Evolutionary conservation across 2,329 filamentous ascomycete species (phyloP).

Genomic region (Chaetomium olivaceum): DNA sequence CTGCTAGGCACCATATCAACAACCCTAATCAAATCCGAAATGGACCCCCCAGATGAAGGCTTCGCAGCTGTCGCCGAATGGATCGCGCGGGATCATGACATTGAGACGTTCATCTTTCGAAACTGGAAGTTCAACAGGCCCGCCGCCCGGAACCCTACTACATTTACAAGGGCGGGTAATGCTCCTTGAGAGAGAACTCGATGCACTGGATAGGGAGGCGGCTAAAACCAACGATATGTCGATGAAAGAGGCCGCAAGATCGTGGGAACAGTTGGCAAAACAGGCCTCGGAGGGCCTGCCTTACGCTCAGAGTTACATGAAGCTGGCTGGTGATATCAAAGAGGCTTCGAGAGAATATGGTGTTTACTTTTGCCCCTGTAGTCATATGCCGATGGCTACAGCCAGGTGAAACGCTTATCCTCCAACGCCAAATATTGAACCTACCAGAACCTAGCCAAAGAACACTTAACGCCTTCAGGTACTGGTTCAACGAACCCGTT

Average conservation of each 20-base stretch:
- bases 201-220: conserved; percentile 1
- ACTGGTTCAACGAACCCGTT: conserved; percentile 1
- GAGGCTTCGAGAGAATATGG: neutral
- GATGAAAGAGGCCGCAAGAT: neutral
- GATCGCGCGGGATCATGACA: conserved; percentile 23
- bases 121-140: conserved; percentile 26
- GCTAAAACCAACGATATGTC: neutral
- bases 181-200: conserved; percentile 3
- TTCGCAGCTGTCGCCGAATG: conserved; percentile 21
- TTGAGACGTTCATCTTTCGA: conserved; percentile 23
- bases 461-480: neutral
- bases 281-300: neutral
- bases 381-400: neutral
- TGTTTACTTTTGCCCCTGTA: neutral
- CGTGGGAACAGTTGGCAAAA: neutral
- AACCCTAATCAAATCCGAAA: neutral
- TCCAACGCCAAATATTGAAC: conserved; percentile 4
- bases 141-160: conserved; percentile 18
- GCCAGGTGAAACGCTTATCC: neutral
- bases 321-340: neutral
- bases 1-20: neutral
- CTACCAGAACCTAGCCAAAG: conserved; percentile 5
- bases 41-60: conserved; percentile 11
- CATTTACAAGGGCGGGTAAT: conserved; percentile 21
- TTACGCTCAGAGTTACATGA: neutral